A percentile compares a stretch with the other conserved stretches of the same genome.
Conservation (phyloP, 345 rosid species). For the Salix udensis region DNA sequence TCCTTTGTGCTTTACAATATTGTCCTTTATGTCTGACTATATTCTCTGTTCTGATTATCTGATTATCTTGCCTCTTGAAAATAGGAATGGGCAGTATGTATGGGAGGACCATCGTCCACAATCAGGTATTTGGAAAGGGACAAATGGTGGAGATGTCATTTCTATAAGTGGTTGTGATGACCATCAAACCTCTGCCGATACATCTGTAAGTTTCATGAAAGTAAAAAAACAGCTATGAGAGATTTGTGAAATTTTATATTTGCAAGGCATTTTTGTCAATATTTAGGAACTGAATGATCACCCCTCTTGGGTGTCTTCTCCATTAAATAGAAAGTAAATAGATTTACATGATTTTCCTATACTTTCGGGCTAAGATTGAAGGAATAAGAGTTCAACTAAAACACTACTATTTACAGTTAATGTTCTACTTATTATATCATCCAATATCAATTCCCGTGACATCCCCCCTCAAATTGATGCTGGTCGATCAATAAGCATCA, state of each 20-base stretch:
- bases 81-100: constrained; percentile 58
- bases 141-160: constrained; percentile 82
- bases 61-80: neutral
- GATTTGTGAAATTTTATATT: neutral
- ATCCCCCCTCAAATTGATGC: no score
- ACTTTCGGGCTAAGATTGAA: no score
- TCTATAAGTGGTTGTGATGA: constrained; percentile 91
- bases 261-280: no score
- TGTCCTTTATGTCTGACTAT: neutral
- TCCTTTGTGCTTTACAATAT: neutral
- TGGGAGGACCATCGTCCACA: constrained; percentile 94
- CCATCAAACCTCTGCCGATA: constrained; percentile 84
- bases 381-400: no score
- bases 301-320: no score
- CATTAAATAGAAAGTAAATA: no score
- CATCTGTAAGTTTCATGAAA: constrained; percentile 52
- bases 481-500: no score
- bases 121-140: constrained; percentile 80
- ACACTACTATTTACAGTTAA: no score
- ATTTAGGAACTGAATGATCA: no score
- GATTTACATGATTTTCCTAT: no score
- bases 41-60: neutral
- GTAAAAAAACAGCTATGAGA: neutral
- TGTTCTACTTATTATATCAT: no score
- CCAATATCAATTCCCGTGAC: no score